Percentiles rank a stretch among this genome's conserved stretches.
phyloP scores from a whole-genome alignment of 2,329 filamentous ascomycete species.

The Diaporthe vexans region DNA sequence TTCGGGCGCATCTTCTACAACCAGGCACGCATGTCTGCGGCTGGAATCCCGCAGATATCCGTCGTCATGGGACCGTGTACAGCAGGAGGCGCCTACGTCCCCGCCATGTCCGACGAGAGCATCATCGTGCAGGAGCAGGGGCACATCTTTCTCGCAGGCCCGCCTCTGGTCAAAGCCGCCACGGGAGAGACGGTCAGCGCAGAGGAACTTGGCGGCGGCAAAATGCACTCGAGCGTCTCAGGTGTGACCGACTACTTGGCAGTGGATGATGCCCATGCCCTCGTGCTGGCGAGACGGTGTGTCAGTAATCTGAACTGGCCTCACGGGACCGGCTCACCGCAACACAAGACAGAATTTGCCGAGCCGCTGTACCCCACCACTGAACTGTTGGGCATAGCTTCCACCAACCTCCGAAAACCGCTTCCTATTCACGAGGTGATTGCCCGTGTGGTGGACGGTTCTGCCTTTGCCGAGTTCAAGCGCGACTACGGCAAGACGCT shows the following conservation, averaged over 20 bases:
- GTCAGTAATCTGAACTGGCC: slow-evolving; percentile 92
- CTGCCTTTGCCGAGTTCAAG: slow-evolving; percentile 94
- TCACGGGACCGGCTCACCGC: slow-evolving; percentile 49
- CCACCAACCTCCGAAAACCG: slow-evolving; percentile 88
- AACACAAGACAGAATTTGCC: slow-evolving; percentile 58
- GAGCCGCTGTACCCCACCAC: slow-evolving; percentile 83
- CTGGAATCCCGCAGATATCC: slow-evolving; percentile 91
- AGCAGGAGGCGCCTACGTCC: slow-evolving; percentile 94
- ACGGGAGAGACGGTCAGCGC: slow-evolving; percentile 93
- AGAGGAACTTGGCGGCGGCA: slow-evolving; percentile 91
- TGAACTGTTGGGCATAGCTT: slow-evolving; percentile 90
- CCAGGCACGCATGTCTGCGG: slow-evolving; percentile 91
- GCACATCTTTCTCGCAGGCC: slow-evolving; percentile 97
- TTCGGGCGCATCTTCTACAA: slow-evolving; percentile 99
- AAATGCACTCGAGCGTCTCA: slow-evolving; percentile 89
- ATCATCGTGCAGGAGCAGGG: slow-evolving; percentile 97
- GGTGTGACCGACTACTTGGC: slow-evolving; percentile 97
- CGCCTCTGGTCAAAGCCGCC: slow-evolving; percentile 94
- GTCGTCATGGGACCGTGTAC: slow-evolving; percentile 99
- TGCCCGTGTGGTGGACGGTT: slow-evolving; percentile 91
- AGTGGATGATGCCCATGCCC: slow-evolving; percentile 92
- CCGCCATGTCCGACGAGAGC: slow-evolving; percentile 96
- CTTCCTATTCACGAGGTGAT: slow-evolving; percentile 92
- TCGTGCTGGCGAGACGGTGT: slow-evolving; percentile 86
- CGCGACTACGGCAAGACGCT: slow-evolving; percentile 89